Evolutionary conservation across 805 yeast species (phyloP).

Genomic region (Metahyphopichia silvanorum): DNA sequence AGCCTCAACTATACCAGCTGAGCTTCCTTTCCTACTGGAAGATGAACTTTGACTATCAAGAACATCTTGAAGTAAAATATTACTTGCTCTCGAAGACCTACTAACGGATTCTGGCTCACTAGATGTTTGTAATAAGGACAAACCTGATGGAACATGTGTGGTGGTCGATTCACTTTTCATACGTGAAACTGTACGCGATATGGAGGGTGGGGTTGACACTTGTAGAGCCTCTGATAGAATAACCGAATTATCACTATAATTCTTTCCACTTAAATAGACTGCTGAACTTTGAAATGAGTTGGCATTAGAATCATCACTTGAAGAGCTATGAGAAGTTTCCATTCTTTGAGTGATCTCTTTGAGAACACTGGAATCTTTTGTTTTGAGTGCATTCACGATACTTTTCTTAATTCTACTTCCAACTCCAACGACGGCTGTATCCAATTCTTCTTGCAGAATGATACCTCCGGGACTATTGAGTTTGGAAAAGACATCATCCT

Average conservation of each 20-base stretch:
- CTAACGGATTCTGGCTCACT: neutral
- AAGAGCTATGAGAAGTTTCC: conserved; percentile 23
- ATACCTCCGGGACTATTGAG: conserved; percentile 39
- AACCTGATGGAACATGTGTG: conserved; percentile 15
- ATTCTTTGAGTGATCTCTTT: conserved; percentile 18
- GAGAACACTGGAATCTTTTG: conserved; percentile 18
- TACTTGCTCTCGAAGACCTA: conserved; percentile 1
- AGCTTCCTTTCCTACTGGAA: conserved; percentile 28
- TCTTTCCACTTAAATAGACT: conserved; percentile 4
- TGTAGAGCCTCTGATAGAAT: conserved; percentile 29
- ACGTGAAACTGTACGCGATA: conserved; percentile 6
- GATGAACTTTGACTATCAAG: conserved; percentile 24
- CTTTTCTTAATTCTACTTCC: conserved; percentile 60
- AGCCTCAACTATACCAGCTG: conserved; percentile 31
- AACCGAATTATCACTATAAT: conserved; percentile 20
- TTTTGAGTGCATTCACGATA: conserved; percentile 39
- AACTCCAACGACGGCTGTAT: conserved; percentile 79
- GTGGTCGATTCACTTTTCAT: conserved; percentile 3
- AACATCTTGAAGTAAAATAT: conserved; percentile 30
- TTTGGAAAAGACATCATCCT: neutral
- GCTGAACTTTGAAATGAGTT: conserved; percentile 16
- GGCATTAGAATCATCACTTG: conserved; percentile 27
- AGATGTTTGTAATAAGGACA: conserved; percentile 7
- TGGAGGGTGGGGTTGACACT: conserved; percentile 11
- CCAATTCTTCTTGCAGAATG: conserved; percentile 65